A percentile compares a stretch with the other conserved stretches of the same genome.
Evolutionary conservation across 1,284 basidiomycete species (phyloP).

Genomic region (Trichosporon ovoides): DNA sequence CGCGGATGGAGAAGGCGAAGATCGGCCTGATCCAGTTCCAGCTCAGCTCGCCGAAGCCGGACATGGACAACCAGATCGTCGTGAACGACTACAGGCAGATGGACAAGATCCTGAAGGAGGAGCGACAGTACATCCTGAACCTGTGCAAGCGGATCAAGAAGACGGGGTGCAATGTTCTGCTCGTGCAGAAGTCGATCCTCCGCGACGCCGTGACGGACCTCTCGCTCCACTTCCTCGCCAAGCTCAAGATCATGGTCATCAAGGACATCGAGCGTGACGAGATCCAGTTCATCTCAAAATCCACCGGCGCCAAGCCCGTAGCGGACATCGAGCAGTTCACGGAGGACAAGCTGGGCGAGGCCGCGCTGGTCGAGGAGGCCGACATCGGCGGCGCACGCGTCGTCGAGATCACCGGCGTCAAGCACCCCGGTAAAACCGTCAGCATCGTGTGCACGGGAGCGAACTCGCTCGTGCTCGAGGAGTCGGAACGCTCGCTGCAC

Average conservation of each 20-base stretch:
- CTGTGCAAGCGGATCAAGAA: conserved; percentile 99
- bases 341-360: conserved; percentile 97
- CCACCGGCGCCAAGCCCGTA: conserved; percentile 90
- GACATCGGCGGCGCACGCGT: conserved; percentile 82
- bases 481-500: conserved; percentile 94
- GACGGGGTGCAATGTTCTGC: conserved; percentile 95
- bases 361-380: conserved; percentile 86
- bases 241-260: conserved; percentile 93
- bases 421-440: conserved; percentile 91
- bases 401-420: conserved; percentile 90
- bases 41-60: conserved; percentile 93
- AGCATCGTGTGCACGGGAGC: conserved; percentile 92
- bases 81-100: conserved; percentile 99
- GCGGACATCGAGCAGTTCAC: conserved; percentile 97
- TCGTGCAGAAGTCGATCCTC: conserved; percentile 98
- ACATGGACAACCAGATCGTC: conserved; percentile 99
- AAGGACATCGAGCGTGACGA: conserved; percentile 99
- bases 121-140: conserved; percentile 94
- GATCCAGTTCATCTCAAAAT: conserved; percentile 95
- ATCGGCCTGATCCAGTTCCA: conserved; percentile 99
- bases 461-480: conserved; percentile 92
- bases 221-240: conserved; percentile 97
- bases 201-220: conserved; percentile 98
- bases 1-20: conserved; percentile 95
- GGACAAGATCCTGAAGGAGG: conserved; percentile 99